phyloP scores from a whole-genome alignment of 495 filamentous ascomycete species.

The Hyaloscypha variabilis region DNA sequence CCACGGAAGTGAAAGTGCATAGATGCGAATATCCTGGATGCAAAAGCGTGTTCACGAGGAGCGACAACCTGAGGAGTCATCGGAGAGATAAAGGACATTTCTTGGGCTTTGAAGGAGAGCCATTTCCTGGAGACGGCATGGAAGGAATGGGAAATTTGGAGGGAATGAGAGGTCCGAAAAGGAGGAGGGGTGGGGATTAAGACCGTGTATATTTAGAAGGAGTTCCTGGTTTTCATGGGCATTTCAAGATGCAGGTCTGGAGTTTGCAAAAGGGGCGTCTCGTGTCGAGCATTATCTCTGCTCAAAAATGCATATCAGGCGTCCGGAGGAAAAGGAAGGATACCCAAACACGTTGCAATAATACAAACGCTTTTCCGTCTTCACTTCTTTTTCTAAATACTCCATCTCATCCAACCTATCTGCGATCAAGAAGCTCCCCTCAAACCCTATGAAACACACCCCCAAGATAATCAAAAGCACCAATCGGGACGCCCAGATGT shows the following conservation, averaged over 20 bases:
- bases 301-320: not conserved
- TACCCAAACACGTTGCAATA: not conserved
- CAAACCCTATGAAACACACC: not conserved
- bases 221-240: not conserved
- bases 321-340: not conserved
- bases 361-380: no score
- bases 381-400: no score
- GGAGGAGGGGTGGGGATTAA: not conserved
- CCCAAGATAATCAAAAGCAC: not conserved
- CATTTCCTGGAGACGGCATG: not conserved
- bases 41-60: conserved; percentile 23
- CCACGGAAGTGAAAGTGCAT: conserved; percentile 16
- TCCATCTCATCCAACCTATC: no score
- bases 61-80: conserved; percentile 33
- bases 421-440: no score
- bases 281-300: no score
- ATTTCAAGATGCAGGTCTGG: no score
- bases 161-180: conserved; percentile 1
- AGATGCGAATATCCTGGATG: conserved; percentile 23
- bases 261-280: not conserved
- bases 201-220: not conserved
- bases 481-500: not conserved
- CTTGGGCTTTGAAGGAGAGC: not conserved
- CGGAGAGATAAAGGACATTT: conserved; percentile 26
- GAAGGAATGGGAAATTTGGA: conserved; percentile 4